Base-by-base conservation (phyloP, 2,329 filamentous ascomycete species). In the Ascochyta clinopodiicola region DNA sequence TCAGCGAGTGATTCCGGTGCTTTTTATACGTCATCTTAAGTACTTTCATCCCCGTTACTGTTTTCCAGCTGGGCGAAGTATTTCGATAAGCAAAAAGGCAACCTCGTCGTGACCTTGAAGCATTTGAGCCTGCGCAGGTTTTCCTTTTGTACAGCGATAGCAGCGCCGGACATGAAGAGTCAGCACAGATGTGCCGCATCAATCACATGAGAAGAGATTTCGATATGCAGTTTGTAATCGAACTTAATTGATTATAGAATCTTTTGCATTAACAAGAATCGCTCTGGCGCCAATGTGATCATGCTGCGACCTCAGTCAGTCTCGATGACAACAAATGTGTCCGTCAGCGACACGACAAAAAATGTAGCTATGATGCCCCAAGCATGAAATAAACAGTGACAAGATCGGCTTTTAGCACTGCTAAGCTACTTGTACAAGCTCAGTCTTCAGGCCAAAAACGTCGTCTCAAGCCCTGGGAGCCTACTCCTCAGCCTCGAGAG, bases 401-500 rank as follows among this genome's bases (percentile, higher is more conserved):
- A 43, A 51, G 44, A 29, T 51, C 43, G 37, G 56, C 40, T 44
- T 46, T 40, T 34, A 50, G 42, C 34, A 36, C 31, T 56, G 46
- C 36, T 22, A 22, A 43, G 52, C 52, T 56, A 56, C 21, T 37
- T 50, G 46, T 46, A 46, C 36, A 37, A 50, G 39, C 36, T 27
- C 44, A 50, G 42, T 40, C 25, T 39, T n/a, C 27, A n/a, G 15
- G 32, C 40, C 24, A 19, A 39, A 44, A 55, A 45, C 32, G 35
- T 40, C 57, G 57, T 43, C 51, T 44, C 48, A 51, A 53, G 56
- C 51, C 51, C 25, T 44, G 53, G 45, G 44, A 58, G 59, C 57
- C 60, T 77, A 77, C 79, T 90, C 88, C 81, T 93, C 90, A 67
- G 79, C 81, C 79, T 91, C 88, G 62, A 86, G 72, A 70, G 87